Evolutionary conservation across 257 asterid species (phyloP).

Genomic region (Primulina eburnea): DNA sequence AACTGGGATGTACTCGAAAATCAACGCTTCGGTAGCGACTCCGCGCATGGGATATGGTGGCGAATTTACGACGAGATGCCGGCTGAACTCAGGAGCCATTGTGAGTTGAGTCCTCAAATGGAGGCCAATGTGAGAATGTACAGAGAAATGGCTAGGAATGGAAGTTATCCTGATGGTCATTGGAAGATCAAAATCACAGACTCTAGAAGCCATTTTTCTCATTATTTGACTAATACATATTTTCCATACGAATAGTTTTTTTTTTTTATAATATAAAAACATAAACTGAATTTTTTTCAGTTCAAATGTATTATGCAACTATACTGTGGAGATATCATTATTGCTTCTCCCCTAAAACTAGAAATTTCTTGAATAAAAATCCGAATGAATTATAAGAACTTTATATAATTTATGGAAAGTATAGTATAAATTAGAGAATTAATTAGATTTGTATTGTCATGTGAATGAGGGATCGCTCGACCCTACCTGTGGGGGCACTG

Average conservation of each 20-base stretch:
- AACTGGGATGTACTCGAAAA: slow-evolving; percentile 64
- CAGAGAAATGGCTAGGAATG: slow-evolving; percentile 48
- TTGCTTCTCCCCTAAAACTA: too few species aligned
- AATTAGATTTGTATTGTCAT: too few species aligned
- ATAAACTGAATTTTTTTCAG: too few species aligned
- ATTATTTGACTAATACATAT: not conserved
- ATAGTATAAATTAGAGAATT: too few species aligned
- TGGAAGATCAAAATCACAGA: slow-evolving; percentile 73
- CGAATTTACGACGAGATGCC: slow-evolving; percentile 68
- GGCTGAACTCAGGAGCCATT: slow-evolving; percentile 41
- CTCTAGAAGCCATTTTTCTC: slow-evolving; percentile 38
- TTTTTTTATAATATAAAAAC: too few species aligned
- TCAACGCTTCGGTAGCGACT: slow-evolving; percentile 67
- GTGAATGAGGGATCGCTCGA: too few species aligned
- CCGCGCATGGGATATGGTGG: slow-evolving; percentile 79
- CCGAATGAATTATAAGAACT: too few species aligned
- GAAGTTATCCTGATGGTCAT: slow-evolving; percentile 49
- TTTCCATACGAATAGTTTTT: not conserved
- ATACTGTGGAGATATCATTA: too few species aligned
- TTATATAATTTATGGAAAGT: too few species aligned
- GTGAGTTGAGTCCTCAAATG: slow-evolving; percentile 54
- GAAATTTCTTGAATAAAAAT: too few species aligned
- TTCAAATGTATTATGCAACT: too few species aligned
- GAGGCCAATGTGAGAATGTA: slow-evolving; percentile 60
- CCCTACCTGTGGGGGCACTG: too few species aligned